A percentile compares a stretch with the other conserved stretches of the same genome.
Conservation (phyloP, 2,329 filamentous ascomycete genomes). For the Penicillium sp. region DNA sequence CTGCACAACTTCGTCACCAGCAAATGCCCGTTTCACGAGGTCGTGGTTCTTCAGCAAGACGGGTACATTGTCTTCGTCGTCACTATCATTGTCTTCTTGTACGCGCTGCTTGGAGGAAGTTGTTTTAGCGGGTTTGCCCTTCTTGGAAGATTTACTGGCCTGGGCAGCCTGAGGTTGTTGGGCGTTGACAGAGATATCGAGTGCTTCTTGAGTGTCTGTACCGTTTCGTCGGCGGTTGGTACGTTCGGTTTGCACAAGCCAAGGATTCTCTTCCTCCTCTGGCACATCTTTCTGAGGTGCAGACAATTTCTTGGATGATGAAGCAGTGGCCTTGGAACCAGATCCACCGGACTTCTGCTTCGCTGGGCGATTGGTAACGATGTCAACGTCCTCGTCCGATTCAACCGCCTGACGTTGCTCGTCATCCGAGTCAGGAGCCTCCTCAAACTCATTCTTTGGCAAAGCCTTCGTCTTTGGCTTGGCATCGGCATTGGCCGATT, state of each 20-base stretch:
- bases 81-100: slow-evolving; percentile 51
- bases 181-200: slow-evolving; percentile 39
- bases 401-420: slow-evolving; percentile 35
- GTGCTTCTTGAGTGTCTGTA: slow-evolving; percentile 33
- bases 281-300: slow-evolving; percentile 23
- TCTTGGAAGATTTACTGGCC: slow-evolving; percentile 24
- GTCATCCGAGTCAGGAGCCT: slow-evolving; percentile 57
- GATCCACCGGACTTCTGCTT: slow-evolving; percentile 24
- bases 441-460: slow-evolving; percentile 64
- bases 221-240: slow-evolving; percentile 36
- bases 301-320: slow-evolving; percentile 15
- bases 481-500: slow-evolving; percentile 37
- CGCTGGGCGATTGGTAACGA: slow-evolving; percentile 34
- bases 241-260: slow-evolving; percentile 40
- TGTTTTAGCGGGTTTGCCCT: slow-evolving; percentile 25
- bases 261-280: slow-evolving; percentile 41
- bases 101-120: slow-evolving; percentile 26
- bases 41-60: slow-evolving; percentile 59
- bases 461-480: slow-evolving; percentile 31
- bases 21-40: slow-evolving; percentile 82
- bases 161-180: slow-evolving; percentile 17
- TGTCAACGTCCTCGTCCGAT: slow-evolving; percentile 39
- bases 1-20: slow-evolving; percentile 79
- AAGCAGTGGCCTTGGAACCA: slow-evolving; percentile 13
- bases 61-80: slow-evolving; percentile 46